Evolutionary conservation across 768 basidiomycete species (phyloP).

Genomic region (Gloeostereum incarnatum): DNA sequence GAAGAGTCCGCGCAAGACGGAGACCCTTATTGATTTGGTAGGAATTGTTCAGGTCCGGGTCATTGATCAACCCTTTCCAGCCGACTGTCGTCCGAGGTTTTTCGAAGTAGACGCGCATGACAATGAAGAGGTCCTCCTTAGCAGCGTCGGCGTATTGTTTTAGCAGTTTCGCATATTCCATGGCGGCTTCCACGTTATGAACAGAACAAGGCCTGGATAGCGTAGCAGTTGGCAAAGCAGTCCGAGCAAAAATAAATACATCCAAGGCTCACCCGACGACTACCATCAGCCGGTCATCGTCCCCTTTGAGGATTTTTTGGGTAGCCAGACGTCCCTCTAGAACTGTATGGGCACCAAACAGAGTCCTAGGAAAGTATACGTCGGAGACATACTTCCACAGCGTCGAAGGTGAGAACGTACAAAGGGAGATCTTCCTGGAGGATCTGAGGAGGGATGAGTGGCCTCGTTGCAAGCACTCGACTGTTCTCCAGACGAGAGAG

Average conservation of each 20-base stretch:
- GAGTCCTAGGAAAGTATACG: slow-evolving; percentile 47
- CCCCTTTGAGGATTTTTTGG: slow-evolving; percentile 73
- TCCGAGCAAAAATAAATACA: not conserved
- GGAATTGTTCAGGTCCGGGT: slow-evolving; percentile 86
- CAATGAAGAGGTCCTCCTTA: slow-evolving; percentile 81
- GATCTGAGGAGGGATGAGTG: slow-evolving; percentile 91
- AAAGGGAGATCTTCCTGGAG: slow-evolving; percentile 89
- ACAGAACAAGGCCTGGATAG: slow-evolving; percentile 84
- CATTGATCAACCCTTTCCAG: slow-evolving; percentile 99
- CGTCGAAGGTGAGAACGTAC: slow-evolving; percentile 28
- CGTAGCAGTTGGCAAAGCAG: not conserved
- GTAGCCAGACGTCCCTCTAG: slow-evolving; percentile 73
- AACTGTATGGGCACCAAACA: slow-evolving; percentile 81
- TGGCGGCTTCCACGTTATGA: slow-evolving; percentile 77
- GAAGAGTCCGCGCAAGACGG: slow-evolving; percentile 75
- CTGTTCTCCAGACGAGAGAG: slow-evolving; percentile 77
- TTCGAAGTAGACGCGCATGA: slow-evolving; percentile 99
- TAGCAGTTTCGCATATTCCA: slow-evolving; percentile 80
- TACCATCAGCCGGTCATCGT: slow-evolving; percentile 89
- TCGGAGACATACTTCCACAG: slow-evolving; percentile 7
- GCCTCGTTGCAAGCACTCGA: slow-evolving; percentile 78
- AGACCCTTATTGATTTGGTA: slow-evolving; percentile 98
- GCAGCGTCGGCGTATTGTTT: slow-evolving; percentile 72
- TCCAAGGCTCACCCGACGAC: slow-evolving; percentile 64
- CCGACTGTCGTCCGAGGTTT: slow-evolving; percentile 95